Evolutionary conservation across 345 rosid genomes (phyloP), one percentile per base, ranked within the genome.

Genomic region (Arabidopsis thaliana): DNA sequence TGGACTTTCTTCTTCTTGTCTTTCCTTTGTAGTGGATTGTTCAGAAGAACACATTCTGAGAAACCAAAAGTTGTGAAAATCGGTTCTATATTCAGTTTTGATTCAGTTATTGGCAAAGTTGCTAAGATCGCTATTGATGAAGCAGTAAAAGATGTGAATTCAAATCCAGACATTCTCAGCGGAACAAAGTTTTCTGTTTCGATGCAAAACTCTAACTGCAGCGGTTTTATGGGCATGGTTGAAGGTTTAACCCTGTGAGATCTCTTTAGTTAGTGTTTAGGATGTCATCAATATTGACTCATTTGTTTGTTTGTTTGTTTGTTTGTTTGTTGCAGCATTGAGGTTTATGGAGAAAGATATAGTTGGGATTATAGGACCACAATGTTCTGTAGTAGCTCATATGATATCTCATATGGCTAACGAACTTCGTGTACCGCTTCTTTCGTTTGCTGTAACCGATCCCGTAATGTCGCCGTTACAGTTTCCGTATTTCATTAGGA

Each of bases 371-470:
- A 72, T 94, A 67, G 98, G 98, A 48, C 98, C 98, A 5, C 97
- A 91, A 61, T 85, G 93, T 81, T 87, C 98, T 23, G 89, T 86
- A 58, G 92, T 90, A 59, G 91, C 95, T 12, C 96, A 87, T 75
- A 82, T 85, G 52, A 72, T 88, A 67, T 85, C 95, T 23, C 81
- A 85, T 66, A 86, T 90, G 66, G 92, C 97, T 10, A 90, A 84
- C 30, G 95, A 94, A 66, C 90, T 94, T 45, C 92, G 75, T 44
- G 86, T 86, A 61, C 98, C 98, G 57, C 69, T 94, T 66, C 78
- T 94, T 52, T 88, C 98, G 13, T 94, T 94, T 79, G 88, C 84
- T 52, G 96, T 89, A n/a, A 91, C 98, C 6, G 98, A 94, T 59
- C 93, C 97, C n/a, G 84, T 93, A 30, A 87, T 94, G 48, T 81